Conservation (phyloP, 169 alveolate genomes). For the Theileria parva region DNA sequence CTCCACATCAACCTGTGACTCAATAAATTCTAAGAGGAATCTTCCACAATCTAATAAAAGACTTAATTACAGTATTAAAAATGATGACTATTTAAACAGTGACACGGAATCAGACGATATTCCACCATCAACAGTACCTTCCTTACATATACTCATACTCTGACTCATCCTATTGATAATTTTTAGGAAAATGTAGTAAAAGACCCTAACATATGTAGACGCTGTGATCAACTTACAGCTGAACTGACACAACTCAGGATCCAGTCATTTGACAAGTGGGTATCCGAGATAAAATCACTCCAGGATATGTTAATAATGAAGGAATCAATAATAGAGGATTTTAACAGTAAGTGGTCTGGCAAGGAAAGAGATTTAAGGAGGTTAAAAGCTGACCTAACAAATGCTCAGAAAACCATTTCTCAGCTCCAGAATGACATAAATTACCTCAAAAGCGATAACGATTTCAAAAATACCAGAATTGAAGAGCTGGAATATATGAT, state of each 20-base stretch:
- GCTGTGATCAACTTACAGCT: constrained; percentile 47
- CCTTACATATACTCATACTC: background rate
- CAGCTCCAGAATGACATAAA: constrained; percentile 1
- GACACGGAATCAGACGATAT: constrained; percentile 21
- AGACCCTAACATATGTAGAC: constrained; percentile 37
- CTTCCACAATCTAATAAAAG: background rate
- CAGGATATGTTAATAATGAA: constrained; percentile 62
- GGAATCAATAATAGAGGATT: constrained; percentile 51
- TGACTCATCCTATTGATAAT: background rate
- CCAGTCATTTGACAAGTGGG: constrained; percentile 59
- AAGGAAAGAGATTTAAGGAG: constrained; percentile 4
- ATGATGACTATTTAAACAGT: constrained; percentile 20
- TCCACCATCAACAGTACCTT: background rate
- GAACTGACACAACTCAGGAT: constrained; percentile 58
- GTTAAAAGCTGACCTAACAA: constrained; percentile 1
- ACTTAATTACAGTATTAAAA: background rate
- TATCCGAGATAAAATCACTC: constrained; percentile 49
- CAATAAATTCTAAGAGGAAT: constrained; percentile 5
- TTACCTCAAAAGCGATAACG: background rate
- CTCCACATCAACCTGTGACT: constrained; percentile 34
- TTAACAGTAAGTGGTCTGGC: constrained; percentile 1
- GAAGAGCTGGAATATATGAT: constrained; percentile 13
- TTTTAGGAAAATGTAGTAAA: background rate
- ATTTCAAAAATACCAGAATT: background rate
- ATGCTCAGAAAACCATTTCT: background rate